Conservation (phyloP, 495 filamentous ascomycete species). For the Venustampulla echinocandica region DNA sequence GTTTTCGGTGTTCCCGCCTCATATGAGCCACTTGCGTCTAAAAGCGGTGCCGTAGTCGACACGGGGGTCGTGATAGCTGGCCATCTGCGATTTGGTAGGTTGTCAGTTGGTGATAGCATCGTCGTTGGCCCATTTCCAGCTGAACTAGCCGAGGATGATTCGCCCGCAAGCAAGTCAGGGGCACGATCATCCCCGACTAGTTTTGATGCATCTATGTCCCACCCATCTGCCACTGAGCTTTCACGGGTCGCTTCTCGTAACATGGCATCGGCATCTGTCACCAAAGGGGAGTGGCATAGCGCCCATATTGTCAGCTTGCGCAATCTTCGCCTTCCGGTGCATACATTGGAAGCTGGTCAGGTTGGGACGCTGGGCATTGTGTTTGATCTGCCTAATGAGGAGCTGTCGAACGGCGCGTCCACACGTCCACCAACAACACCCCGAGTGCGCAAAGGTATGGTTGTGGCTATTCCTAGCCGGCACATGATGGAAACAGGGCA, state of each 20-base stretch:
- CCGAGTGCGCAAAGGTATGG: slow-evolving; percentile 75
- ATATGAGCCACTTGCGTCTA: slow-evolving; percentile 36
- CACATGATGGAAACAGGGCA: slow-evolving; percentile 39
- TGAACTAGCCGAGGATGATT: slow-evolving; percentile 26
- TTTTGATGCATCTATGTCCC: slow-evolving; percentile 25
- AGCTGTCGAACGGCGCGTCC: slow-evolving; percentile 12
- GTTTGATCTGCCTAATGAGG: slow-evolving; percentile 32
- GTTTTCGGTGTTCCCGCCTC: slow-evolving; percentile 49
- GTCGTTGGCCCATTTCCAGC: slow-evolving; percentile 67
- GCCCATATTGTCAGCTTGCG: slow-evolving; percentile 79
- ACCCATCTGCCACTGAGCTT: slow-evolving; percentile 35
- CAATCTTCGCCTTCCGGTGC: slow-evolving; percentile 78
- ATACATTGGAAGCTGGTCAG: slow-evolving; percentile 66
- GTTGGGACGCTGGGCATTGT: slow-evolving; percentile 84
- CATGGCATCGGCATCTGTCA: slow-evolving; percentile 34
- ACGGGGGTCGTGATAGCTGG: slow-evolving; percentile 69
- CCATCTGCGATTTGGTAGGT: slow-evolving; percentile 65
- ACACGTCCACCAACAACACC: slow-evolving; percentile 20
- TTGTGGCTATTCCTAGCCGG: slow-evolving; percentile 51
- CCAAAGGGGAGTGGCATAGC: slow-evolving; percentile 60
- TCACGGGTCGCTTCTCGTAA: slow-evolving; percentile 32
- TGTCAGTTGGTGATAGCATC: slow-evolving; percentile 72
- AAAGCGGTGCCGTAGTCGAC: slow-evolving; percentile 35
- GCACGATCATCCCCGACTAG: slow-evolving; percentile 16
- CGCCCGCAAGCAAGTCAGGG: slow-evolving; percentile 4